phyloP scores from a whole-genome alignment of 225 moss, liverwort and hornwort genomes.

The Pseudoscleropodium purum region DNA sequence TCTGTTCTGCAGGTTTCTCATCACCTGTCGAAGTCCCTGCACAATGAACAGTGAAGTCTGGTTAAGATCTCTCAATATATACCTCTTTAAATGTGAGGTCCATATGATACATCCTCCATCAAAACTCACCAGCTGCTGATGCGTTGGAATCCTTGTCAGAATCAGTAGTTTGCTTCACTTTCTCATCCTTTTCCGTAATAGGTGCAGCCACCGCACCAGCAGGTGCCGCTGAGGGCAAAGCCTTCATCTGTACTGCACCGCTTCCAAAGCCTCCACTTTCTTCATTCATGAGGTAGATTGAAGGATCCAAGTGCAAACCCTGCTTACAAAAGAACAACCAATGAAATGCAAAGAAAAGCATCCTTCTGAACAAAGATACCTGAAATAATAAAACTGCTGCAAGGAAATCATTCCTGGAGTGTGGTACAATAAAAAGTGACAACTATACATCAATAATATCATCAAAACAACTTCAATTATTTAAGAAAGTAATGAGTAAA shows the following conservation, averaged over 20 bases:
- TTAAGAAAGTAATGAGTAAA: background rate
- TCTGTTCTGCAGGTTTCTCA: slow-evolving; percentile 23
- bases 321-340: slow-evolving; percentile 10
- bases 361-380: background rate
- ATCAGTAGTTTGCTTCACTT: background rate
- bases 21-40: slow-evolving; percentile 25
- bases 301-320: slow-evolving; percentile 95
- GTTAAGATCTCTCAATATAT: background rate
- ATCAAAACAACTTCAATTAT: background rate
- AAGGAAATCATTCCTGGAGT: background rate
- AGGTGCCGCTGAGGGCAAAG: slow-evolving; percentile 22
- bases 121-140: slow-evolving; percentile 4
- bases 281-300: slow-evolving; percentile 85
- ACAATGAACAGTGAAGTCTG: background rate
- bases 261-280: slow-evolving; percentile 53
- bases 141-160: background rate
- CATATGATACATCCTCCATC: background rate
- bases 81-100: background rate
- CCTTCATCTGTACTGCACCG: slow-evolving; percentile 38
- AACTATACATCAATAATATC: background rate
- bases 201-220: slow-evolving; percentile 25
- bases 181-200: slow-evolving; percentile 15
- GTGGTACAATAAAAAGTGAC: background rate
- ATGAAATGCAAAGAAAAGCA: background rate
- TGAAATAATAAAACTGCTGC: background rate